Evolutionary conservation across 2,329 filamentous ascomycete species (phyloP), one percentile per base, ranked within the genome.

Genomic region (Thelonectria olida): DNA sequence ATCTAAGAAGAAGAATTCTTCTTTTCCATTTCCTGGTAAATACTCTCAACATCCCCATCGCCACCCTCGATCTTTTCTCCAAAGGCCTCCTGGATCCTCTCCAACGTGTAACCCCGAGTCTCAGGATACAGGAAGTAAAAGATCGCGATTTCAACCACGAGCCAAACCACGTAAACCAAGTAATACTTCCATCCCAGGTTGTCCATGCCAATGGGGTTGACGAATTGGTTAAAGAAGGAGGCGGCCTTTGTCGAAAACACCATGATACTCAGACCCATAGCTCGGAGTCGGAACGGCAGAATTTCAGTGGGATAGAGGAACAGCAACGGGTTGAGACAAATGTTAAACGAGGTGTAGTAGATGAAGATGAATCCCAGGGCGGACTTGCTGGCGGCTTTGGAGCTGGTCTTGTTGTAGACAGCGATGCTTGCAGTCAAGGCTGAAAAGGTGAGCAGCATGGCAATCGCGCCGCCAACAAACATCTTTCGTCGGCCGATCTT

Each of bases 61-160:
- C 38, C 25, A 7, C n/a, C n/a, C 15, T 52, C 47, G 5, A 53
- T n/a, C 5, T 58, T 54, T 7, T 65, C 64, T 1, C 64, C 62
- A 57, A 66, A 66, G 8, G 58, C 58, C 41, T 66, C 62, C 10
- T 54, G 48, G 7, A 63, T 59, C n/a, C 48, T 50, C n/a, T 66
- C 64, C 12, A 63, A 44, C 5, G 79, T 82, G 31, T 81, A 79
- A 39, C 67, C 69, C 65, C 75, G 72, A 0, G 80, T 81, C 63
- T 82, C 80, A 0, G 79, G 78, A 49, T 81, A 81, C 55, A 81
- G 75, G 63, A 80, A 75, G 62, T 78, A 82, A 5, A 72, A 67
- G 44, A 71, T 50, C 31, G 52, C 42, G 13, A 69, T 63, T 41
- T 73, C 70, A 1, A 72, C 27, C 5, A 63, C 20, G 1, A 71